Conservation (phyloP, 768 basidiomycete genomes). For the Mycena maculata region DNA sequence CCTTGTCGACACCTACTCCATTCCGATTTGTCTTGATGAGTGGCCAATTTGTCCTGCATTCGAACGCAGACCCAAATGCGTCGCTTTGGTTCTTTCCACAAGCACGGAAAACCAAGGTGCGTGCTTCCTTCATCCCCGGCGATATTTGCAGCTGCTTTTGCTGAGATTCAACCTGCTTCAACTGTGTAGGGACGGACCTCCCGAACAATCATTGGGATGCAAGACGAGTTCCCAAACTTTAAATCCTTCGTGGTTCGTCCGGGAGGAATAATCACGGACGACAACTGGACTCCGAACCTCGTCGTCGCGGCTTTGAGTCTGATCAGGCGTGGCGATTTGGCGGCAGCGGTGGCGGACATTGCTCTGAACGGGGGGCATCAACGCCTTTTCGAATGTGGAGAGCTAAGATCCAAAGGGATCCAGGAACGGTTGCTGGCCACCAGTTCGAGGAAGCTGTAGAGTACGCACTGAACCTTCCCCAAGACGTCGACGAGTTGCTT, state of each 20-base stretch:
- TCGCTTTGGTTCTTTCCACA: conserved; percentile 9
- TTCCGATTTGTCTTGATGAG: conserved; percentile 11
- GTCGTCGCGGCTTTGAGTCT: conserved; percentile 6
- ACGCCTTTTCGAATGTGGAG: conserved; percentile 9
- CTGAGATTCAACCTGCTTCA: conserved; percentile 5
- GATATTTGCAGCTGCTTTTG: conserved; percentile 8
- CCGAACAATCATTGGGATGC: conserved; percentile 7
- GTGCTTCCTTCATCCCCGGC: background rate
- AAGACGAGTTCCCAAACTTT: conserved; percentile 4
- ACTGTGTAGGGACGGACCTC: conserved; percentile 10
- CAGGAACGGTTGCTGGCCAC: background rate
- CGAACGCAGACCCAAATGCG: conserved; percentile 8
- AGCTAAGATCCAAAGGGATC: conserved; percentile 7
- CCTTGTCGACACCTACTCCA: conserved; percentile 10
- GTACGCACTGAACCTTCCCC: background rate
- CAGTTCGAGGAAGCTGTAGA: conserved; percentile 2
- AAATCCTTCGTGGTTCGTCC: background rate
- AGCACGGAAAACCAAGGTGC: conserved; percentile 12
- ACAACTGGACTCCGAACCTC: conserved; percentile 3
- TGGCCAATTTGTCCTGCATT: conserved; percentile 5
- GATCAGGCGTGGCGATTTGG: conserved; percentile 5
- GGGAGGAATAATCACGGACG: conserved; percentile 2
- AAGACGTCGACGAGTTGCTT: background rate
- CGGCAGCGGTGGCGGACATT: conserved; percentile 9
- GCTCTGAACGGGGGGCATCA: conserved; percentile 6